Evolutionary conservation across 306 rosid genomes (phyloP).

Genomic region (Inga oerstediana): DNA sequence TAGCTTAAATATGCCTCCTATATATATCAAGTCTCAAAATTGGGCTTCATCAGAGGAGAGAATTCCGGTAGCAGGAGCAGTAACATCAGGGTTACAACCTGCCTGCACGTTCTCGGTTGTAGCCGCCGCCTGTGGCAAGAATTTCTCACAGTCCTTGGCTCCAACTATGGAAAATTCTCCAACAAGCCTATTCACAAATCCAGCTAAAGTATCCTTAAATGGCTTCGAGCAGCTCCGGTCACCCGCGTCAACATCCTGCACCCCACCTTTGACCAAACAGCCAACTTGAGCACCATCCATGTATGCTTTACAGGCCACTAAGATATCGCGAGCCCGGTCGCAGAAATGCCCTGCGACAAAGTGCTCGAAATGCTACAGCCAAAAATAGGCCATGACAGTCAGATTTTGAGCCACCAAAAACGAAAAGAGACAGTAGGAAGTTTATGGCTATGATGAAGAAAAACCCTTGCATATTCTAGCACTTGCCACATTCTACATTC

Average conservation of each 20-base stretch:
- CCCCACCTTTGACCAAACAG: no score
- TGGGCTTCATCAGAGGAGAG: slow-evolving; percentile 32
- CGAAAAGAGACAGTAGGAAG: neutral
- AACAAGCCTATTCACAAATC: no score
- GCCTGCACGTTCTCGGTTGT: slow-evolving; percentile 15
- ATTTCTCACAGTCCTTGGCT: slow-evolving; percentile 59
- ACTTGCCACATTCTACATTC: slow-evolving; percentile 18
- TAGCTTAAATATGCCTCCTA: no score
- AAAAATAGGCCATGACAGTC: slow-evolving; percentile 29
- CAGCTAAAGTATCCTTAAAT: no score
- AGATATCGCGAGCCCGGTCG: slow-evolving; percentile 63
- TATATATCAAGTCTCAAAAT: no score
- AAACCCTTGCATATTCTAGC: neutral
- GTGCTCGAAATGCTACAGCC: slow-evolving; percentile 74
- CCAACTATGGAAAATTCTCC: slow-evolving; percentile 62
- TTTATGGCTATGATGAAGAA: slow-evolving; percentile 13
- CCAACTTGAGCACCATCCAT: slow-evolving; percentile 91
- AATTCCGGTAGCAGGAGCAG: slow-evolving; percentile 40
- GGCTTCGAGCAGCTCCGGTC: no score
- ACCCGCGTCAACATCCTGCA: no score
- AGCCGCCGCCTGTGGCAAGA: slow-evolving; percentile 39
- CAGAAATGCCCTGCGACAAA: slow-evolving; percentile 73
- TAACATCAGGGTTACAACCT: slow-evolving; percentile 32
- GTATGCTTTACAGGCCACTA: slow-evolving; percentile 80
- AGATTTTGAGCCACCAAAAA: slow-evolving; percentile 3